Conservation (phyloP, 306 rosid genomes). For the Quercus rubra region DNA sequence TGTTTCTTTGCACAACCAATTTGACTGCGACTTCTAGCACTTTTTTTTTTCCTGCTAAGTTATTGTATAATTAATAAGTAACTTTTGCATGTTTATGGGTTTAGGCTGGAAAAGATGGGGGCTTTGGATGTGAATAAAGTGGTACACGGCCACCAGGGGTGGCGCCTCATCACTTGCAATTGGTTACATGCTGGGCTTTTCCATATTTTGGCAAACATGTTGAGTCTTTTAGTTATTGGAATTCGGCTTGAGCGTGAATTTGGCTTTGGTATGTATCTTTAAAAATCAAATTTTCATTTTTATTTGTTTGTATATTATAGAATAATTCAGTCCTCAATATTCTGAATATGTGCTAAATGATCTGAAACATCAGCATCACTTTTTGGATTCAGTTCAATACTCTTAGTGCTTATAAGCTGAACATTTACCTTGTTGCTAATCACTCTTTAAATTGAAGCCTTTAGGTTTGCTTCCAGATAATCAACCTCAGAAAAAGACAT, state of each 20-base stretch:
- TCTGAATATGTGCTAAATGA: neutral
- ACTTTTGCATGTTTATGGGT: slow-evolving; percentile 20
- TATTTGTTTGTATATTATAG: neutral
- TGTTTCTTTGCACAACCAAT: neutral
- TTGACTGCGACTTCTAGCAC: neutral
- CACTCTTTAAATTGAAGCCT: neutral
- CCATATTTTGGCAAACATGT: slow-evolving; percentile 82
- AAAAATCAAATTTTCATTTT: neutral
- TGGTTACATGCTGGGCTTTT: slow-evolving; percentile 97
- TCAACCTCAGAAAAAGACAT: neutral
- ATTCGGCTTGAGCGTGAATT: slow-evolving; percentile 97
- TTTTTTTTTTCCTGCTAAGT: neutral
- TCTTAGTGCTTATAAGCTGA: neutral
- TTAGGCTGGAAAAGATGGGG: slow-evolving; percentile 87
- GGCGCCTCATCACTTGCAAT: slow-evolving; percentile 87
- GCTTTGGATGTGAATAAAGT: slow-evolving; percentile 76
- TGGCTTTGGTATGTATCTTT: slow-evolving; percentile 68
- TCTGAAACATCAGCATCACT: neutral
- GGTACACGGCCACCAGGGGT: slow-evolving; percentile 66
- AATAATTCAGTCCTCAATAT: neutral
- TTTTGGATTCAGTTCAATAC: neutral
- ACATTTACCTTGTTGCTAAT: neutral
- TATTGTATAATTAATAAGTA: slow-evolving; percentile 1
- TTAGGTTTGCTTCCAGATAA: neutral
- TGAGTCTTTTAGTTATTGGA: slow-evolving; percentile 85